A percentile compares a stretch with the other conserved stretches of the same genome.
These are phyloP conservation scores for Metschnikowia hibisci DNA, from an alignment of 805 yeast genomes.

Conservation along the genomic window DNA sequence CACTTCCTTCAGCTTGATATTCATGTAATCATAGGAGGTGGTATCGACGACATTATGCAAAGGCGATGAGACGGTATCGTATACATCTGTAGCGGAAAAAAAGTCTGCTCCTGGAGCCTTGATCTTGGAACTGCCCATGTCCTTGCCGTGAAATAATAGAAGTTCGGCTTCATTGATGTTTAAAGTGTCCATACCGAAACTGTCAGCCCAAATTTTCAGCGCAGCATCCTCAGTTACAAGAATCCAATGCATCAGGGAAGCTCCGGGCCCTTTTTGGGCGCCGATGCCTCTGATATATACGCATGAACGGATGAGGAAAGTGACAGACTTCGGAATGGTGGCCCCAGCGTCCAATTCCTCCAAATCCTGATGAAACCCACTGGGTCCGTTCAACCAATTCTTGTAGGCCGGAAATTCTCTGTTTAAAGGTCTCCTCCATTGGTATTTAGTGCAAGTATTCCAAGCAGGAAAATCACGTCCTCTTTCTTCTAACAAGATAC, in stretches of 20 bases:
- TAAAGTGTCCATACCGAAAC: constrained; percentile 52
- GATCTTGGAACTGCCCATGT: constrained; percentile 25
- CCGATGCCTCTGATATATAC: constrained; percentile 49
- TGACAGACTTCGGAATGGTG: neutral
- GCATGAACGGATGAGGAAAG: constrained; percentile 49
- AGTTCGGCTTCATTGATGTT: constrained; percentile 50
- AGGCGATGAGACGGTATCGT: constrained; percentile 7
- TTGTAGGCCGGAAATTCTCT: constrained; percentile 47
- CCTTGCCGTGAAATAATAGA: constrained; percentile 34
- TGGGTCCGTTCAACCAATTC: neutral
- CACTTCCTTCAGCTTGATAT: constrained; percentile 2
- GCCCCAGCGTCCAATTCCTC: constrained; percentile 1
- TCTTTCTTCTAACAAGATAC: constrained; percentile 36
- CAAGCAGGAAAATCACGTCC: constrained; percentile 48
- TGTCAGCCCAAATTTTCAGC: constrained; percentile 49
- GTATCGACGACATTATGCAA: constrained; percentile 17
- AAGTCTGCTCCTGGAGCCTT: constrained; percentile 29
- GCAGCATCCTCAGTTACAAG: constrained; percentile 59
- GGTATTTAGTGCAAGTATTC: constrained; percentile 44
- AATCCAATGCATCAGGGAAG: constrained; percentile 44
- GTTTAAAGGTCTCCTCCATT: constrained; percentile 33
- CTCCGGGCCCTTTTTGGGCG: constrained; percentile 21
- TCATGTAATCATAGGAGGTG: constrained; percentile 13
- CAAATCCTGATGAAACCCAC: neutral
- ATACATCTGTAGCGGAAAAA: constrained; percentile 11